Conservation (phyloP, 2,329 filamentous ascomycete genomes). For the Fusarium dlaminii region DNA sequence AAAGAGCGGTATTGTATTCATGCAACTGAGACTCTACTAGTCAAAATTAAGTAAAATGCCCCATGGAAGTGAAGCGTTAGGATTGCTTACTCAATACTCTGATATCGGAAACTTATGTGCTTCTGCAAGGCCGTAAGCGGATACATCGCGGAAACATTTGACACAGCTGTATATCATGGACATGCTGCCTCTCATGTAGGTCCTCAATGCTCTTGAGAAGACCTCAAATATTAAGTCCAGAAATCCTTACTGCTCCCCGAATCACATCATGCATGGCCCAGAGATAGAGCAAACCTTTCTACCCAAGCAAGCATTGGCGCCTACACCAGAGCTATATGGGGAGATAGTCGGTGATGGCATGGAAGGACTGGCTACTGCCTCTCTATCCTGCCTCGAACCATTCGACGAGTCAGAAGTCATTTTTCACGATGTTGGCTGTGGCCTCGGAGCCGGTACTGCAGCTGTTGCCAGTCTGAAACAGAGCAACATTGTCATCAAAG, state of each 20-base stretch:
- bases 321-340: conserved; percentile 3
- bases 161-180: accelerated
- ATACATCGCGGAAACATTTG: neutral
- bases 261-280: conserved; percentile 1
- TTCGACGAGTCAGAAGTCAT: neutral
- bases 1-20: too few relatives aligned
- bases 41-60: too few relatives aligned
- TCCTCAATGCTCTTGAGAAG: too few relatives aligned
- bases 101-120: neutral
- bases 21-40: too few relatives aligned
- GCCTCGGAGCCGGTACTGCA: neutral
- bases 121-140: neutral
- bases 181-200: too few relatives aligned
- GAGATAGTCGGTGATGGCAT: neutral
- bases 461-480: accelerated
- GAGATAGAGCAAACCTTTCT: neutral
- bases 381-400: neutral
- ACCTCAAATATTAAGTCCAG: too few relatives aligned
- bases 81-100: neutral
- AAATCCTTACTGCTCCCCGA: too few relatives aligned
- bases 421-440: conserved; percentile 10
- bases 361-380: neutral
- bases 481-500: neutral
- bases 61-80: too few relatives aligned
- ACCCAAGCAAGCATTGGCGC: neutral